Base-by-base conservation (phyloP, 805 yeast species). In the Ogataea nitratoaversa region DNA sequence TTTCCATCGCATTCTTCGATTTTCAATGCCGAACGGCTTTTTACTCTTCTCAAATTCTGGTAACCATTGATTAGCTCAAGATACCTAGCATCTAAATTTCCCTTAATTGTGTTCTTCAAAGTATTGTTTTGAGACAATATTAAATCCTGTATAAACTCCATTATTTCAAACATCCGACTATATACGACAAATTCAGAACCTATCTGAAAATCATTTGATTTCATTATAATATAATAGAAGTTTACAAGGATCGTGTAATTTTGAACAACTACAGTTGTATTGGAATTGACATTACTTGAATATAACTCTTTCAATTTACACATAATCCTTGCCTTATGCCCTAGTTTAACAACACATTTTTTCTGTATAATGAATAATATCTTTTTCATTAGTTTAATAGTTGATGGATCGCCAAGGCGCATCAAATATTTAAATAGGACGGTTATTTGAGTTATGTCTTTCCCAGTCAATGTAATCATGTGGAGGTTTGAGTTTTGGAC, bases 81-180 rank as follows among this genome's bases (percentile, higher is more conserved):
- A 22, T 22, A 22, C 25, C 25, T 7, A 22, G 25, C 7, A 22
- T 22, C 11, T 22, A 22, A 11, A 11, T 11, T 22, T 11, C 25
- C 25, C 25, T 8, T 22, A 35, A 33, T 37, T 1, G 34, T 18
- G 5, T 30, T 24, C n/a, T n/a, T n/a, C n/a, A n/a, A n/a, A n/a
- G n/a, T n/a, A n/a, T n/a, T n/a, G n/a, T n/a, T n/a, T n/a, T n/a
- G n/a, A n/a, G n/a, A n/a, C n/a, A n/a, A 32, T n/a, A 47, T 38
- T 17, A 49, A 36, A 30, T 43, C 43, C 24, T 47, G 47, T 11
- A 44, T 41, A 17, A 47, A 41, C 7, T 42, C 47, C 36, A 44
- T 42, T 16, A 40, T 12, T 25, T 37, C 41, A 22, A 35, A 38
- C 5, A 46, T 34, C 31, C 31, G 16, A 12, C 16, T 27, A 6